phyloP scores from a whole-genome alignment of 2,329 filamentous ascomycete species.

The Purpureocillium lavendulum region DNA sequence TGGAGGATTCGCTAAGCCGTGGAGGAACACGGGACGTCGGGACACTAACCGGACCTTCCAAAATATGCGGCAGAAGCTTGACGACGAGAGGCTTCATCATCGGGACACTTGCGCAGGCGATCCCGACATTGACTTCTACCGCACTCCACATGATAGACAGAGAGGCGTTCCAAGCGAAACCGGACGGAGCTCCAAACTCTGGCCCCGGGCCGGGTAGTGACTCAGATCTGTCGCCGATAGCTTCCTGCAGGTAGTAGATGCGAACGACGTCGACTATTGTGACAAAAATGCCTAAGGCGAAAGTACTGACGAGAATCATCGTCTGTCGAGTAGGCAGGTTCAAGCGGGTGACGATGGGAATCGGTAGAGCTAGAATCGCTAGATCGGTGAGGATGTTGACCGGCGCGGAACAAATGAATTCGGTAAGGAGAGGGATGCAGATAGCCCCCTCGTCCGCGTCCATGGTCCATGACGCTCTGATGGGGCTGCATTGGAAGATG shows the following conservation, averaged over 20 bases:
- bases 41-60: too few species aligned
- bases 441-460: slow-evolving; percentile 20
- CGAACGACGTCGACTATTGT: slow-evolving; percentile 81
- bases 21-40: too few species aligned
- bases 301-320: slow-evolving; percentile 77
- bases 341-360: slow-evolving; percentile 83
- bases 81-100: slow-evolving; percentile 80
- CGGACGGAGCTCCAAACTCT: slow-evolving; percentile 42
- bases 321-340: slow-evolving; percentile 79
- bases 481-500: slow-evolving; percentile 75
- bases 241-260: slow-evolving; percentile 81
- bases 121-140: slow-evolving; percentile 86
- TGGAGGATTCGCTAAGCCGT: too few species aligned
- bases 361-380: slow-evolving; percentile 77
- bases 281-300: slow-evolving; percentile 80
- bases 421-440: slow-evolving; percentile 53
- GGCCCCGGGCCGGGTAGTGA: slow-evolving; percentile 23
- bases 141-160: slow-evolving; percentile 89
- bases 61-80: slow-evolving; percentile 49
- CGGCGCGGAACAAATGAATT: slow-evolving; percentile 68
- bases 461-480: slow-evolving; percentile 56
- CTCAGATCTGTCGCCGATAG: slow-evolving; percentile 44
- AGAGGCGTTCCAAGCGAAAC: slow-evolving; percentile 68
- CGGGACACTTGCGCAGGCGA: slow-evolving; percentile 87
- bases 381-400: slow-evolving; percentile 90